Conservation (phyloP, 345 rosid genomes). For the Aurinia saxatilis region DNA sequence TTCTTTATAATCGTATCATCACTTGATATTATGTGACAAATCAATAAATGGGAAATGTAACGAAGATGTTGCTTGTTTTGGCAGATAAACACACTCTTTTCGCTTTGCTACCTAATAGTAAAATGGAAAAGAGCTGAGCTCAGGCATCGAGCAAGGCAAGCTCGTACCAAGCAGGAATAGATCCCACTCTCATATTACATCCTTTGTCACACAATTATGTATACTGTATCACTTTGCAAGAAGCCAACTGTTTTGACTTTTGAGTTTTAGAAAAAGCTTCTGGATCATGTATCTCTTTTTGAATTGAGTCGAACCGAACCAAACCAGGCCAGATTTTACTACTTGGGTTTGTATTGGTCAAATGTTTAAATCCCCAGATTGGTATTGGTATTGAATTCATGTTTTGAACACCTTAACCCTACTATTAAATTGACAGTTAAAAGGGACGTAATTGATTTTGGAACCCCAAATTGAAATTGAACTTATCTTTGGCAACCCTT, state of each 20-base stretch:
- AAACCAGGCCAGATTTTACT: neutral
- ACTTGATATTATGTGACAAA: no score
- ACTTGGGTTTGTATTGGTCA: neutral
- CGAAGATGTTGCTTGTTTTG: neutral
- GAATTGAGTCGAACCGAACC: neutral
- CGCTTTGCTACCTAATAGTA: slow-evolving; percentile 72
- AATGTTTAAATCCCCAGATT: neutral
- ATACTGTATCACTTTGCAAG: neutral
- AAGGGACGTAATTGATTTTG: no score
- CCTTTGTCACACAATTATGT: neutral
- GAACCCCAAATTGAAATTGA: neutral
- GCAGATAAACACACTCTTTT: slow-evolving; percentile 82
- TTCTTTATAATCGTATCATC: neutral
- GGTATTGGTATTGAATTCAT: neutral
- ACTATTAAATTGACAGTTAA: neutral
- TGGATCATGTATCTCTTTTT: neutral
- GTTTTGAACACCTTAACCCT: neutral
- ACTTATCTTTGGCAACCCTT: neutral
- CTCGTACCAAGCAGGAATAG: slow-evolving; percentile 72
- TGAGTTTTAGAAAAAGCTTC: neutral
- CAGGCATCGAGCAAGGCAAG: slow-evolving; percentile 73
- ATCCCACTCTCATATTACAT: neutral
- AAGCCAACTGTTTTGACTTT: no score
- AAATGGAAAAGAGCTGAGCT: slow-evolving; percentile 97
- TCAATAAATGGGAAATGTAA: neutral